Evolutionary conservation across 257 asterid species (phyloP), one percentile per base, ranked within the genome.

Genomic region (Solanum chilense): DNA sequence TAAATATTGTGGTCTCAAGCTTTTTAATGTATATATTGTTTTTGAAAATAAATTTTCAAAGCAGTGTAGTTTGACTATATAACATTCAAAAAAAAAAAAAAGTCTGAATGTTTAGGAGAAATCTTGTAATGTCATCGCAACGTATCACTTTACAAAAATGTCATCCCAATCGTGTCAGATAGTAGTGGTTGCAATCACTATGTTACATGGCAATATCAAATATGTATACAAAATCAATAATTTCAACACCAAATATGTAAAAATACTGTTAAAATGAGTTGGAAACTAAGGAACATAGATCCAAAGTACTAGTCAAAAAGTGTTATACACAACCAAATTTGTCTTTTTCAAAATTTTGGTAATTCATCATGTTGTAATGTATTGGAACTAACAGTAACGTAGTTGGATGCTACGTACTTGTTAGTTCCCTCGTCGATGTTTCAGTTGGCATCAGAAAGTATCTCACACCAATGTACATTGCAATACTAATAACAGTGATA

Each of bases 381-480:
- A 60, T 21, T 42, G 23, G 83, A 75, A 76, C 1, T 49, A 81
- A 44, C 84, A 8, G 5, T 16, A 45, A 81, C 45, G 4, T 18
- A 16, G 85, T 10, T 47, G 69, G 45, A 66, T 11, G 12, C 87
- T 88, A 95, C 35, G 95, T 91, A 82, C 89, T 89, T 25, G 89
- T 87, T 44, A 91, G 87, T 86, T 87, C 91, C 74, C 83, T 83
- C 47, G 86, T 86, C 83, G 45, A 35, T 27, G 88, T 85, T 10
- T 88, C 89, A 13, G 69, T 60, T 1, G 74, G 11, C 33, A 29
- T 74, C 84, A 88, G 85, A 42, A 84, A 75, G 89, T 84, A 91
- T 82, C 88, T 92, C 60, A 94, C 20, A 80, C 92, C 87, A 87
- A 85, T 84, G 66, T 64, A 91, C 25, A 89, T 25, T 41, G 89